Conservation (phyloP, 2,329 filamentous ascomycete species). For the Cercospora brassicicola region DNA sequence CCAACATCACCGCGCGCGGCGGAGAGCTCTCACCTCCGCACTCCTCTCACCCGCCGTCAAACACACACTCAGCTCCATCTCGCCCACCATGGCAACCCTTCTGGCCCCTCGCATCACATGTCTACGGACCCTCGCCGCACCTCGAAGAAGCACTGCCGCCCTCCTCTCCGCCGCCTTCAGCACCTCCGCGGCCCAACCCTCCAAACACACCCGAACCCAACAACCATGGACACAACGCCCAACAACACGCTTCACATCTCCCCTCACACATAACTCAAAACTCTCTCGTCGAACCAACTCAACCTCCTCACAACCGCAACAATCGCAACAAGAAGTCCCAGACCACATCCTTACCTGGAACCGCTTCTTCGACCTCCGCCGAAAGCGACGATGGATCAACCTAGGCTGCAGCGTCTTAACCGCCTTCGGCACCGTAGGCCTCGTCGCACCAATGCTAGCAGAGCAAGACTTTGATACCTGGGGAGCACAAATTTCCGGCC, state of each 20-base stretch:
- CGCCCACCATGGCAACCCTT: constrained; percentile 9
- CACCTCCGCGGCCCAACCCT: constrained; percentile 2
- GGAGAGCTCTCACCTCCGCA: constrained; percentile 2
- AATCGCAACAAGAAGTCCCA: constrained; percentile 4
- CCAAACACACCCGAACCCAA: background rate
- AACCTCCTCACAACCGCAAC: constrained; percentile 5
- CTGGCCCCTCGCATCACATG: constrained; percentile 1
- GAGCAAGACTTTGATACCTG: constrained; percentile 68
- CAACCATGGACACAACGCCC: background rate
- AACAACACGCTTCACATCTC: background rate
- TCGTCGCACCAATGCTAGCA: constrained; percentile 66
- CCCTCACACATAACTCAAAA: background rate
- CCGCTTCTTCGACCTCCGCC: constrained; percentile 86
- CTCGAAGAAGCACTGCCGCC: background rate
- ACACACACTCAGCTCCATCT: background rate
- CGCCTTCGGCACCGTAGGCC: constrained; percentile 61
- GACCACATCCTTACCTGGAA: constrained; percentile 65
- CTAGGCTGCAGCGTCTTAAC: constrained; percentile 71
- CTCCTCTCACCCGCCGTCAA: background rate
- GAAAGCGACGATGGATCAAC: constrained; percentile 79
- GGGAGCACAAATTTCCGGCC: constrained; percentile 67
- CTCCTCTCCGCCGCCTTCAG: constrained; percentile 5
- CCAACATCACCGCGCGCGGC: background rate
- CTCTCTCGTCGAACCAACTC: background rate
- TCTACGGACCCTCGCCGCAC: background rate